Percentiles rank a stretch among this genome's conserved stretches.
Evolutionary conservation across 2,329 filamentous ascomycete species (phyloP).

Genomic region (Cordyceps pruinosa): DNA sequence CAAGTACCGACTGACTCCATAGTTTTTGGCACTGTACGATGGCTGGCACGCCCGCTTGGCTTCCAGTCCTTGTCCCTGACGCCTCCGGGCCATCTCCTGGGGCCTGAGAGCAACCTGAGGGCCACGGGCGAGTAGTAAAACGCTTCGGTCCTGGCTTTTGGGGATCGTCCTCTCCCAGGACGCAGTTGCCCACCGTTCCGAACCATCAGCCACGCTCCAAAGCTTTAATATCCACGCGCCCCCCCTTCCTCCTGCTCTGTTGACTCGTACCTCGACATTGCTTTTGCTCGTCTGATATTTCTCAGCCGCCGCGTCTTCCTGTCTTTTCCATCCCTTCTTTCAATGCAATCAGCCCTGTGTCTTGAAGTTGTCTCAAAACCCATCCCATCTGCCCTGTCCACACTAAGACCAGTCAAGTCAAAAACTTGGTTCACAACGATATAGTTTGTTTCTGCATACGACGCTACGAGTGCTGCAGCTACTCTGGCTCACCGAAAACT

Average conservation of each 20-base stretch:
- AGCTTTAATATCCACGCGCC: constrained; percentile 7
- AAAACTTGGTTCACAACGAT: neutral
- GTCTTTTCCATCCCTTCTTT: neutral
- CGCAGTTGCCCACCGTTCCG: neutral
- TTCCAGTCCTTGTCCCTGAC: neutral
- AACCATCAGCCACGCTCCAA: constrained; percentile 2
- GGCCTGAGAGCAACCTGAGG: neutral
- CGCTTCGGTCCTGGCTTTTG: neutral
- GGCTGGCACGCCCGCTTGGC: neutral
- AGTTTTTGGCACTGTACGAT: constrained; percentile 8
- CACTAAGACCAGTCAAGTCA: neutral
- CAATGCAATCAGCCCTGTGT: neutral
- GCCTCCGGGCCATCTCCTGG: constrained; percentile 3
- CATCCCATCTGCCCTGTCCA: neutral
- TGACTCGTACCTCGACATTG: neutral
- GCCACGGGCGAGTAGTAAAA: neutral
- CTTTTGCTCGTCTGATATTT: neutral
- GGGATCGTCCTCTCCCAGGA: neutral
- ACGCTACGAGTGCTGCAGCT: too few relatives aligned
- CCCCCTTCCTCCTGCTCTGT: constrained; percentile 5
- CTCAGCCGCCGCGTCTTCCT: neutral
- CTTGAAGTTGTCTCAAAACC: neutral
- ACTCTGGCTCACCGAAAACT: too few relatives aligned
- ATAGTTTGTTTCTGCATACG: neutral
- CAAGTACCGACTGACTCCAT: constrained; percentile 5